A percentile compares a stretch with the other conserved stretches of the same genome.
phyloP scores from a whole-genome alignment of 306 rosid genomes.

The Pyrus communis region DNA sequence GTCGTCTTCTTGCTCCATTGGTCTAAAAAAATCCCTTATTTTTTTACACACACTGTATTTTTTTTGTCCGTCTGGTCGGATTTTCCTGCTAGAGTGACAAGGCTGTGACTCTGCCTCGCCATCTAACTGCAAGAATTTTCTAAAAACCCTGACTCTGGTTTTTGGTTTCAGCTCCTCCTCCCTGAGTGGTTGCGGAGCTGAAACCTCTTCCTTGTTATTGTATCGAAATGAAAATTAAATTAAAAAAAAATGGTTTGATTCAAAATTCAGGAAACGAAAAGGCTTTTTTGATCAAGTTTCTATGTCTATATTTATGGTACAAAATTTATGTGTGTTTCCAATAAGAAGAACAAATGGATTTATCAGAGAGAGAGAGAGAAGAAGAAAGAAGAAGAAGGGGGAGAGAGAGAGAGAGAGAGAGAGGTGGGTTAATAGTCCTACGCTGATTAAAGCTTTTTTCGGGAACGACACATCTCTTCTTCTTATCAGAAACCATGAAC shows the following conservation, averaged over 20 bases:
- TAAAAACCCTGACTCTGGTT: neutral
- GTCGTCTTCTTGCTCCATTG: neutral
- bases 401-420: no score
- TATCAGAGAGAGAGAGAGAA: neutral
- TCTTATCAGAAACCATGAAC: neutral
- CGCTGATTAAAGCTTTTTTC: neutral
- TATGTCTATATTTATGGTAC: neutral
- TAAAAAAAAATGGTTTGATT: neutral
- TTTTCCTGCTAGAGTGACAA: neutral
- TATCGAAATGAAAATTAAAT: neutral
- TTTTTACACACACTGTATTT: neutral
- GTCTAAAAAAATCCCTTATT: neutral
- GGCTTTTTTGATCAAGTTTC: neutral
- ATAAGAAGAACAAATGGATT: neutral
- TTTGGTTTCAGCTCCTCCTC: conserved; percentile 12
- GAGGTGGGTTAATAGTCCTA: neutral
- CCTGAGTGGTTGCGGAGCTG: neutral
- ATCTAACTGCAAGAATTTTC: neutral
- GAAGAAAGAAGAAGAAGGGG: neutral
- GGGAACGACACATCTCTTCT: neutral
- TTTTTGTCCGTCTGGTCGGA: neutral
- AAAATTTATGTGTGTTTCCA: neutral
- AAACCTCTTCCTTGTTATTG: neutral
- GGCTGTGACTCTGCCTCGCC: neutral
- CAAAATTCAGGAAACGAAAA: neutral